Conservation (phyloP, 1,284 basidiomycete species). For the Microbotryomycetes sp. region DNA sequence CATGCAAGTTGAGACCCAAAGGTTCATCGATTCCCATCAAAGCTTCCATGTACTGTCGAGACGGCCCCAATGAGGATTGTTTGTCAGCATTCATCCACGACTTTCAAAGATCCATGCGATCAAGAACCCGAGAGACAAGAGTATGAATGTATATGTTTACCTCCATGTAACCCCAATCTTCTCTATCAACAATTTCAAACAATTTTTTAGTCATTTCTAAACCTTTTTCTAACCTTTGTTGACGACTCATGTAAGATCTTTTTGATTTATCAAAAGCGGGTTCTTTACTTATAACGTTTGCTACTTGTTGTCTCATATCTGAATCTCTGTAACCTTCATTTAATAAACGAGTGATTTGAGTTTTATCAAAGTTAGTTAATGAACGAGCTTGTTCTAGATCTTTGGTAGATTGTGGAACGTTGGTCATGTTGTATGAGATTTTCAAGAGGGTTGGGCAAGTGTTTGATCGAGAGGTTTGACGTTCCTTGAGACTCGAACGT, state of each 20-base stretch:
- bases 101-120: too few relatives aligned
- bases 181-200: constrained; percentile 52
- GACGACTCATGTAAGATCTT: constrained; percentile 52
- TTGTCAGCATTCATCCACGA: too few relatives aligned
- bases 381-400: constrained; percentile 19
- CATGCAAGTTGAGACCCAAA: constrained; percentile 54
- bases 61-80: too few relatives aligned
- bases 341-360: constrained; percentile 8
- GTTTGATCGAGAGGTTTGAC: too few relatives aligned
- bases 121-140: too few relatives aligned
- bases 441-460: too few relatives aligned
- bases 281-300: constrained; percentile 53
- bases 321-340: constrained; percentile 8
- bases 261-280: constrained; percentile 59
- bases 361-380: constrained; percentile 12
- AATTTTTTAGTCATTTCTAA: constrained; percentile 53
- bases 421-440: not conserved
- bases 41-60: constrained; percentile 17
- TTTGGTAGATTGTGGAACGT: constrained; percentile 10
- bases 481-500: too few relatives aligned
- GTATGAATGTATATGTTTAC: too few relatives aligned
- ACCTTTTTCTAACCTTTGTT: constrained; percentile 50
- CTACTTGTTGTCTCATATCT: constrained; percentile 44
- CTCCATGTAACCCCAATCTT: constrained; percentile 53
- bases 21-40: constrained; percentile 49